These are phyloP conservation scores for Populus hybrid DNA, from an alignment of 441 rosid genomes.

Conservation along the genomic window DNA sequence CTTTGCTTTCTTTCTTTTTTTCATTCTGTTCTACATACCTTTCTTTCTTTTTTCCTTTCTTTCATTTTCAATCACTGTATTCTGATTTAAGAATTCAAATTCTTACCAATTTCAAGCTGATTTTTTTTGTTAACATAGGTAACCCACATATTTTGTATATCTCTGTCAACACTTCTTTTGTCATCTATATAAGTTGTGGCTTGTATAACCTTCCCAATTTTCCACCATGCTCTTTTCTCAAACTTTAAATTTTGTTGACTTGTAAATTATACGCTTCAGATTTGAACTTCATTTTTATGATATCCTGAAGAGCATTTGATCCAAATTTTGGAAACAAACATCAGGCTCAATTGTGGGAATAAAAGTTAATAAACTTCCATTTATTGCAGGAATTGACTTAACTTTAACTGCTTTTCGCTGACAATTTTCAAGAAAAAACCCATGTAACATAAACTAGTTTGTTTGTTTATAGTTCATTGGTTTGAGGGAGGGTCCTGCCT, in stretches of 20 bases:
- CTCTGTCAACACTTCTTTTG: neutral
- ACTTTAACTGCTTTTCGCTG: neutral
- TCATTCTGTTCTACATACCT: too few relatives aligned
- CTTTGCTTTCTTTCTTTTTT: neutral
- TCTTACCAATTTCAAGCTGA: neutral
- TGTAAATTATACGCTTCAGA: neutral
- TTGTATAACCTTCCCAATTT: neutral
- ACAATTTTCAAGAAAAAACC: neutral
- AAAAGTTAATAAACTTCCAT: too few relatives aligned
- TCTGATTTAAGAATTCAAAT: neutral
- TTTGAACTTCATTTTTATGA: neutral
- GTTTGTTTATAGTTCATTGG: neutral
- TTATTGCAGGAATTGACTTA: neutral
- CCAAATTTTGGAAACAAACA: neutral
- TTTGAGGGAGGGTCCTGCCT: neutral
- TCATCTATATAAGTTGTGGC: neutral
- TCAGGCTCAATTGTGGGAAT: neutral
- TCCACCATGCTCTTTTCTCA: neutral
- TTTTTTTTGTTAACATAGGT: neutral
- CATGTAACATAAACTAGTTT: neutral
- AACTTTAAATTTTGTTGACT: neutral
- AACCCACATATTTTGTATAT: neutral
- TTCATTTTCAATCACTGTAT: neutral
- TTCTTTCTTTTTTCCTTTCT: neutral
- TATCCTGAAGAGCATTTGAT: neutral